Percentiles rank a stretch among this genome's conserved stretches.
These are phyloP conservation scores for Gaertneriomyces semiglobifer DNA, from an alignment of 192 early-diverging fungal genomes.

Conservation along the genomic window DNA sequence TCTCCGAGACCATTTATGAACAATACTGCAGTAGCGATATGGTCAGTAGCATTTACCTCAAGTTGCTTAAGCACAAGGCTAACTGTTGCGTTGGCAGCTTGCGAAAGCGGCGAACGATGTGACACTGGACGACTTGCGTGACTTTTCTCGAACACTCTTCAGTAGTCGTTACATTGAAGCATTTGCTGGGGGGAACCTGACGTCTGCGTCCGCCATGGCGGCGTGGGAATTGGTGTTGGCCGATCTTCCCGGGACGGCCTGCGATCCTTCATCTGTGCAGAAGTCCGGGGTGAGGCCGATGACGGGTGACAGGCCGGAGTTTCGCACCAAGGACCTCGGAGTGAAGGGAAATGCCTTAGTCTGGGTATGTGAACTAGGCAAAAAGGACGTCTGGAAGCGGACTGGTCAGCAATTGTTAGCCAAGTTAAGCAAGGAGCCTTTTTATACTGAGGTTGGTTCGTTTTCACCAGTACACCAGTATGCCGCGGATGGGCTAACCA, in stretches of 20 bases:
- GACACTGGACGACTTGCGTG: constrained; percentile 16
- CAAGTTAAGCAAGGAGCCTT: constrained; percentile 45
- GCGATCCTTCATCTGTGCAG: constrained; percentile 3
- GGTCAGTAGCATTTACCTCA: neutral
- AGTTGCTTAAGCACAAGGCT: neutral
- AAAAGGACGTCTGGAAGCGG: neutral
- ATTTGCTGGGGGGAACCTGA: constrained; percentile 37
- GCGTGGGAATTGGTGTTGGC: constrained; percentile 18
- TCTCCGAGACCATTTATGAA: constrained; percentile 20
- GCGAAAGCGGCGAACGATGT: constrained; percentile 24
- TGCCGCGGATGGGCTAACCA: neutral
- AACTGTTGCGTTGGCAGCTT: constrained; percentile 4
- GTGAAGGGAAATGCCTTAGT: constrained; percentile 42
- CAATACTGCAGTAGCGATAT: constrained; percentile 22
- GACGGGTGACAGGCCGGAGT: neutral
- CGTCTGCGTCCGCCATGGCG: constrained; percentile 9
- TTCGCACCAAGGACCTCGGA: constrained; percentile 6
- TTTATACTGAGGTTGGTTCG: constrained; percentile 34
- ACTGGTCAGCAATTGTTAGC: constrained; percentile 31
- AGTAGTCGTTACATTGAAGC: constrained; percentile 29
- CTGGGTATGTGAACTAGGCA: constrained; percentile 16
- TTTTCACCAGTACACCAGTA: neutral
- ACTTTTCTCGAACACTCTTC: constrained; percentile 23
- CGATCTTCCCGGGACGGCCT: constrained; percentile 14
- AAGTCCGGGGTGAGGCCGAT: constrained; percentile 21